Percentiles rank a stretch among this genome's conserved stretches.
Evolutionary conservation across 805 yeast species (phyloP).

Genomic region (Schwanniomyces vanrijiae): DNA sequence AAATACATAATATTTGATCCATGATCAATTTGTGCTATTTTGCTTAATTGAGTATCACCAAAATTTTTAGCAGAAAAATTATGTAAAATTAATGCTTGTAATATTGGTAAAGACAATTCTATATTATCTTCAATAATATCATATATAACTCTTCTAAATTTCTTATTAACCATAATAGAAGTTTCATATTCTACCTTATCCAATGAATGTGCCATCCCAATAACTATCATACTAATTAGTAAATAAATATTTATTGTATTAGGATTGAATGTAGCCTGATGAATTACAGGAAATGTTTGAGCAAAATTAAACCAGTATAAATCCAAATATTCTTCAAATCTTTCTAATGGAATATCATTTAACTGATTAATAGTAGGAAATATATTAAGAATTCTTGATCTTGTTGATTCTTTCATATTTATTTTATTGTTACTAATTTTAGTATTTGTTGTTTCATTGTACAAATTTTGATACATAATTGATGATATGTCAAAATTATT

Average conservation of each 20-base stretch:
- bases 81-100: conserved; percentile 8
- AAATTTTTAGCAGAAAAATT: conserved; percentile 8
- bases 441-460: conserved; percentile 6
- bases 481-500: conserved; percentile 4
- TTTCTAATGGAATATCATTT: conserved; percentile 1
- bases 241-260: conserved; percentile 4
- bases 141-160: conserved; percentile 7
- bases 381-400: conserved; percentile 2
- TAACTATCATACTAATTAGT: conserved; percentile 8
- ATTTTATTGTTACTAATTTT: conserved; percentile 4
- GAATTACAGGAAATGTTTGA: conserved; percentile 39
- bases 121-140: conserved; percentile 7
- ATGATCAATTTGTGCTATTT: conserved; percentile 9
- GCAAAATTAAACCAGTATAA: conserved; percentile 36
- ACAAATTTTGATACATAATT: conserved; percentile 7
- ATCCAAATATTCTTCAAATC: conserved; percentile 7
- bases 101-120: conserved; percentile 6
- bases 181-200: conserved; percentile 9
- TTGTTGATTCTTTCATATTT: conserved; percentile 3
- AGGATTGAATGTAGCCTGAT: conserved; percentile 28
- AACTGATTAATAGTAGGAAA: conserved; percentile 3
- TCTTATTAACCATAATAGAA: conserved; percentile 6
- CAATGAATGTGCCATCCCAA: conserved; percentile 12
- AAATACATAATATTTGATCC: conserved; percentile 9
- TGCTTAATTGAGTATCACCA: conserved; percentile 7